Evolutionary conservation across 768 basidiomycete genomes (phyloP), one percentile per base, ranked within the genome.

Genomic region (Ephemerocybe angulata): DNA sequence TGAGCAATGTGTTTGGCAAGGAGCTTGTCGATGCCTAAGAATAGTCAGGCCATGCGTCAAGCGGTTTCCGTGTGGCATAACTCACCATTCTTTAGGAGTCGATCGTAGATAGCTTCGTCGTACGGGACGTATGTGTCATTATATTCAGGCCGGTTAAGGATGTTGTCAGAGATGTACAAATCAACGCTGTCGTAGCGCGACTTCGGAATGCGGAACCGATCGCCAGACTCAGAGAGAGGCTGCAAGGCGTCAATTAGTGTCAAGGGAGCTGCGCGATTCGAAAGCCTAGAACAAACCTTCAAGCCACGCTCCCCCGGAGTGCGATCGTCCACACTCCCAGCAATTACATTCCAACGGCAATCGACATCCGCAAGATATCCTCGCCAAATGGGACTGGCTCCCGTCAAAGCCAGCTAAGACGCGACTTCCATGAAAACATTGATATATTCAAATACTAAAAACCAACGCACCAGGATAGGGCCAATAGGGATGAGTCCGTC

Each of bases 321-420:
- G 49, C 97, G 84, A 71, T 98, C 96, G 64, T 99, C 97, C 0
- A 99, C 96, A 63, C 92, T 93, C n/a, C 90, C 97, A 10, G 97
- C 90, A 59, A 99, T 97, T 10, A 99, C 97, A 63, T 98, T 92
- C 97, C 97, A 99, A 40, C 97, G 85, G 64, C 92, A 97, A 73
- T 99, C 97, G 4, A 98, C 95, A 67, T 99, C 95, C 37, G 95
- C 87, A 40, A 99, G 82, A 68, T 92, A 88, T 4, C 97, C 97
- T 57, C 97, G 81, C 85, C 92, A 99, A 13, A 92, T 80, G 3
- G 97, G 97, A 66, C 95, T 95, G 1, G 93, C 92, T 25, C 95
- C 97, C 1, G 90, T 93, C 65, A 98, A 72, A 3, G 97, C 97
- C 52, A 99, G 77, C 95, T 97, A 69, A 43, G 41, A 29, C 50